Evolutionary conservation across 140 eudicot genomes (phyloP).

Genomic region (Oenanthe javanica): DNA sequence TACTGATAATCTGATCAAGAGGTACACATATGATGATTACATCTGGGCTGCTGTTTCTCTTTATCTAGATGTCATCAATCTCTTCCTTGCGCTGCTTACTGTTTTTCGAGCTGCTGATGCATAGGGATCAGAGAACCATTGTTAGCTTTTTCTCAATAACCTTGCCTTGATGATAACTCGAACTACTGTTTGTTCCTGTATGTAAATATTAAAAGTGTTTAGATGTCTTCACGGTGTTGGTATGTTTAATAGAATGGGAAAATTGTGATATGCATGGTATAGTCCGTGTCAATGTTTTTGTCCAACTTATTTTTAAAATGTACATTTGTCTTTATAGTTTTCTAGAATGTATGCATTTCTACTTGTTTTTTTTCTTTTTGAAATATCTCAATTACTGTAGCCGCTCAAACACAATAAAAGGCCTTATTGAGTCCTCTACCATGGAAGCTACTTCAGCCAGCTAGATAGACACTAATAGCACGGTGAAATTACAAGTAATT

Average conservation of each 20-base stretch:
- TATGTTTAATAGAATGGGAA: neutral
- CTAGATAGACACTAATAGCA: neutral
- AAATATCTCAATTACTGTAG: neutral
- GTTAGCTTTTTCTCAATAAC: neutral
- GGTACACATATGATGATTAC: conserved; percentile 69
- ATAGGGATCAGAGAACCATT: conserved; percentile 15
- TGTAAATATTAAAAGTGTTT: neutral
- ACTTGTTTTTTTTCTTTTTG: neutral
- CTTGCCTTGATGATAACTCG: neutral
- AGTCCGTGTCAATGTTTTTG: neutral
- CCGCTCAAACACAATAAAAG: neutral
- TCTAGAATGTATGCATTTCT: neutral
- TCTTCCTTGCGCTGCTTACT: conserved; percentile 57
- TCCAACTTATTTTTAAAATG: neutral
- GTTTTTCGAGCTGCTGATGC: conserved; percentile 62
- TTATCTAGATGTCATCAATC: conserved; percentile 70
- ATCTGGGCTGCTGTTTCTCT: conserved; percentile 81
- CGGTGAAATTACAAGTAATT: neutral
- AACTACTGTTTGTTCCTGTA: neutral
- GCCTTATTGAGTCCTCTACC: neutral
- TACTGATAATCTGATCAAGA: conserved; percentile 77
- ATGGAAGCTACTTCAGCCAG: neutral
- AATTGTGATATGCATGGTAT: neutral
- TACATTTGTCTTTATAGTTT: neutral
- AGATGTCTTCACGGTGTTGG: neutral